Conservation (phyloP, 441 rosid genomes). For the Viola pubescens region DNA sequence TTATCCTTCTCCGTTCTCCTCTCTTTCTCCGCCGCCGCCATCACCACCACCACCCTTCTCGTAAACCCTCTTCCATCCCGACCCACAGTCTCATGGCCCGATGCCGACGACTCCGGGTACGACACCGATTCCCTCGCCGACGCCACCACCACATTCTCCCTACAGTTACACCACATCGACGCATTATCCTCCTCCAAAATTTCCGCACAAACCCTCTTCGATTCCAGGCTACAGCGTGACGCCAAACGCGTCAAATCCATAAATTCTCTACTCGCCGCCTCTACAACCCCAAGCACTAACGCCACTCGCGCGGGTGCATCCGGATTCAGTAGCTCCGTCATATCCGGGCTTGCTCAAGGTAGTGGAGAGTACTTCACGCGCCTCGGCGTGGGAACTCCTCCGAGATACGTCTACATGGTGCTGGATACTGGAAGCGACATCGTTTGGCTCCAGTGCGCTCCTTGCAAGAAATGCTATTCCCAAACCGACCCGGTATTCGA, state of each 20-base stretch:
- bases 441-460: constrained; percentile 88
- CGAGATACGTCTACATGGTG: constrained; percentile 63
- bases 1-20: constrained; percentile 24
- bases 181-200: constrained; percentile 42
- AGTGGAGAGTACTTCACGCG: constrained; percentile 93
- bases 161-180: constrained; percentile 54
- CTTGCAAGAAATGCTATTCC: constrained; percentile 73
- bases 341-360: constrained; percentile 79
- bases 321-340: constrained; percentile 68
- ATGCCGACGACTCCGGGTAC: constrained; percentile 11
- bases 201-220: constrained; percentile 40
- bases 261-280: constrained; percentile 27
- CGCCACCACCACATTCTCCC: constrained; percentile 27
- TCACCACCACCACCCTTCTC: constrained; percentile 43
- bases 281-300: constrained; percentile 26
- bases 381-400: constrained; percentile 82
- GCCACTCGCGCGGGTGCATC: constrained; percentile 17
- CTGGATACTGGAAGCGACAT: constrained; percentile 92
- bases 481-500: constrained; percentile 75
- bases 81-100: constrained; percentile 29
- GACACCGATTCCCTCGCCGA: constrained; percentile 1
- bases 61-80: constrained; percentile 29
- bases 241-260: constrained; percentile 41
- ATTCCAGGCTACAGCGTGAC: constrained; percentile 55
- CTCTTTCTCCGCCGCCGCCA: constrained; percentile 22